Evolutionary conservation across 1,284 basidiomycete species (phyloP).

Genomic region (Xerocomus minutiporus): DNA sequence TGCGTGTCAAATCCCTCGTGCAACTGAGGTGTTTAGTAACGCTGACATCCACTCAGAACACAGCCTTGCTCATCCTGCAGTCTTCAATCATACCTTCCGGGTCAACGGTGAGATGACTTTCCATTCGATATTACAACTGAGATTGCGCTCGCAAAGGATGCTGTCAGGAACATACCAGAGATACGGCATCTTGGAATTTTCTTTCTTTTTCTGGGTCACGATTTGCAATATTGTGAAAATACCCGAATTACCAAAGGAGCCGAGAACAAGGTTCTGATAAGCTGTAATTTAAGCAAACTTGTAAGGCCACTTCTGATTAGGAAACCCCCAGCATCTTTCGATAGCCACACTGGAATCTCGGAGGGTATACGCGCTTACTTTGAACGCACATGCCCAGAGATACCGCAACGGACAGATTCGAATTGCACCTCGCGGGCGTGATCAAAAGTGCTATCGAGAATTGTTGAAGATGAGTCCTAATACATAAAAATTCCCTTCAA

Average conservation of each 20-base stretch:
- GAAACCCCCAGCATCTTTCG: conserved; percentile 1
- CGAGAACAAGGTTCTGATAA: conserved; percentile 11
- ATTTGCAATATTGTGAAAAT: background rate
- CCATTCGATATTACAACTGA: conserved; percentile 19
- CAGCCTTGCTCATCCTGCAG: conserved; percentile 1
- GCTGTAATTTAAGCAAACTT: conserved; percentile 10
- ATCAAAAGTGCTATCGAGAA: conserved; percentile 12
- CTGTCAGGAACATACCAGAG: background rate
- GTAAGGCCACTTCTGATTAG: conserved; percentile 3
- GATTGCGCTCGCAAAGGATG: conserved; percentile 17
- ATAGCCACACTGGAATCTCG: conserved; percentile 1
- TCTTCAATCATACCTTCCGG: background rate
- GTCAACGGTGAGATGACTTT: conserved; percentile 5
- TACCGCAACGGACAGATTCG: conserved; percentile 18
- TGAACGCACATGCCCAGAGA: conserved; percentile 1
- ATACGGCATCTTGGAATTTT: background rate
- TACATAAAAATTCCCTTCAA: conserved; percentile 7
- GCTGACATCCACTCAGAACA: conserved; percentile 13
- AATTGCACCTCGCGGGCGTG: conserved; percentile 13
- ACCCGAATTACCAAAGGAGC: background rate
- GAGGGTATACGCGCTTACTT: background rate
- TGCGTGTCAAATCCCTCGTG: conserved; percentile 10
- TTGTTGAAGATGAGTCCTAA: conserved; percentile 6
- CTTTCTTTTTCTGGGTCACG: background rate
- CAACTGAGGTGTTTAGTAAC: conserved; percentile 2